Conservation (phyloP, 306 rosid species). For the Medicago lupulina region DNA sequence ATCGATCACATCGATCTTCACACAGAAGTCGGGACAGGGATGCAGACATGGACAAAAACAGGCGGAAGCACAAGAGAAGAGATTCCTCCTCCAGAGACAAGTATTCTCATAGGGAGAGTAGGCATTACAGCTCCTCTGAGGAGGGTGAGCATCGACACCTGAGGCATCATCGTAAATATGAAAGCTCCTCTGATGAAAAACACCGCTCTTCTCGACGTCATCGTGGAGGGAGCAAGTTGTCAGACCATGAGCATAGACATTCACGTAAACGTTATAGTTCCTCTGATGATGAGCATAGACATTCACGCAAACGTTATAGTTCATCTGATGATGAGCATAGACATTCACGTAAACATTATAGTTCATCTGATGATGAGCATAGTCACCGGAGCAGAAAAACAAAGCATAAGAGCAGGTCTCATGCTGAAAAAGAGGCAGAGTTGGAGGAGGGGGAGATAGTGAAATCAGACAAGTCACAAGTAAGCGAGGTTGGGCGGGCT, state of each 20-base stretch:
- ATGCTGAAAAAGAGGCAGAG: constrained; percentile 49
- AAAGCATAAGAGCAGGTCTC: constrained; percentile 47
- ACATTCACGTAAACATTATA: too few relatives aligned
- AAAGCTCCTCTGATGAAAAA: constrained; percentile 51
- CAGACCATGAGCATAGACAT: constrained; percentile 50
- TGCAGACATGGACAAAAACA: constrained; percentile 34
- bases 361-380: too few relatives aligned
- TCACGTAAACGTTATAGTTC: constrained; percentile 50
- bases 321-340: constrained; percentile 56
- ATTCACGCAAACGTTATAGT: constrained; percentile 41
- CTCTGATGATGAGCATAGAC: constrained; percentile 51
- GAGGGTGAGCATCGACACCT: constrained; percentile 49
- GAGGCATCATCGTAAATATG: constrained; percentile 40
- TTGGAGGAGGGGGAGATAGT: constrained; percentile 78
- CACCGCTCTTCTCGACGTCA: constrained; percentile 36
- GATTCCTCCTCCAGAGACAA: constrained; percentile 61
- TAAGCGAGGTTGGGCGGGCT: constrained; percentile 45
- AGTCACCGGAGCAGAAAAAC: constrained; percentile 41
- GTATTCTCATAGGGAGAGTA: constrained; percentile 35
- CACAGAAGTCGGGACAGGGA: constrained; percentile 49
- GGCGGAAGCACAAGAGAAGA: constrained; percentile 62
- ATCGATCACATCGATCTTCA: constrained; percentile 62
- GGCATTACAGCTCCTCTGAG: constrained; percentile 53
- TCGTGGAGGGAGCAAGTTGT: constrained; percentile 34
- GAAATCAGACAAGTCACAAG: constrained; percentile 55